Percentiles rank a stretch among this genome's conserved stretches.
phyloP scores from a whole-genome alignment of 2,329 filamentous ascomycete genomes.

The Xylaria sp. region DNA sequence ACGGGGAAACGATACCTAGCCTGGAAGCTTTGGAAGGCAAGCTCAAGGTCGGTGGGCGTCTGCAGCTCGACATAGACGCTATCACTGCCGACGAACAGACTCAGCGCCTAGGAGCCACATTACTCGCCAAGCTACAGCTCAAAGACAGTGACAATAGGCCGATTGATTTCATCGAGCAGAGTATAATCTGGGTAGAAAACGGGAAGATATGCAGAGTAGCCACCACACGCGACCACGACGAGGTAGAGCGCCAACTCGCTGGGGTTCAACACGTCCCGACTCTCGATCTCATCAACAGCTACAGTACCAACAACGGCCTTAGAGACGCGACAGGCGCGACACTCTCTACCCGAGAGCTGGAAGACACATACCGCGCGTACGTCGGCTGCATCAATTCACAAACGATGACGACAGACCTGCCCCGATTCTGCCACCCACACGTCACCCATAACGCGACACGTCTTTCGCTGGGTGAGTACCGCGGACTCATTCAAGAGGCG shows the following conservation, averaged over 20 bases:
- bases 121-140: slow-evolving; percentile 20
- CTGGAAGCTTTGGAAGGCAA: slow-evolving; percentile 26
- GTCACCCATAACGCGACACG: slow-evolving; percentile 41
- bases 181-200: slow-evolving; percentile 27
- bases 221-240: slow-evolving; percentile 24
- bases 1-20: slow-evolving; percentile 20
- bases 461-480: slow-evolving; percentile 36
- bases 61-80: slow-evolving; percentile 28
- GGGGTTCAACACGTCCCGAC: slow-evolving; percentile 13
- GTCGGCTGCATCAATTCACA: slow-evolving; percentile 42
- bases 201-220: slow-evolving; percentile 29
- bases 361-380: slow-evolving; percentile 39
- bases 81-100: slow-evolving; percentile 29
- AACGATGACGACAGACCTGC: slow-evolving; percentile 36
- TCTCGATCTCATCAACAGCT: neutral
- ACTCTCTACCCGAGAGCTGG: slow-evolving; percentile 27
- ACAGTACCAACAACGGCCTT: neutral
- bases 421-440: slow-evolving; percentile 35
- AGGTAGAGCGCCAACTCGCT: slow-evolving; percentile 23
- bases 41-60: slow-evolving; percentile 13
- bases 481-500: slow-evolving; percentile 38
- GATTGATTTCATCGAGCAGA: slow-evolving; percentile 24
- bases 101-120: slow-evolving; percentile 20
- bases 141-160: neutral
- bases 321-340: neutral